Base-by-base conservation (phyloP, 1,139 yeast species). In the Scheffersomyces parashehatae region DNA sequence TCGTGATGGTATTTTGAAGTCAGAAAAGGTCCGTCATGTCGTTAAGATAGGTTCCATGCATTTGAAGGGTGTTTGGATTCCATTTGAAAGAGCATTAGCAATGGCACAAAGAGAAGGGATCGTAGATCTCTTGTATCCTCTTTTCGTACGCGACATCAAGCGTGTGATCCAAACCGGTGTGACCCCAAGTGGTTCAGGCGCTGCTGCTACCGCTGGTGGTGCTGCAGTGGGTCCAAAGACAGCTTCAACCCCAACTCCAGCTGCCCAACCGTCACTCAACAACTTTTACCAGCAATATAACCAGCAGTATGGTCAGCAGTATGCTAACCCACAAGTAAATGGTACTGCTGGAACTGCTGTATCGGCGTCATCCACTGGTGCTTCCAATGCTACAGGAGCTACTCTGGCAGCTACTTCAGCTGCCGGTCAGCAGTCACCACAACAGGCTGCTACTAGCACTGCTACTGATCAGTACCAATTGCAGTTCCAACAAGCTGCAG, bases 11-110 rank as follows among this genome's bases (percentile, higher is more conserved):
- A 86, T 93, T 50, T 73, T 91, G 50, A 91, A 91, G 69, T 83
- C 88, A 48, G 97, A 91, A 64, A 88, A 89, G 62, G 81, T 83
- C 34, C 76, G 98, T 39, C 95, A 89, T 62, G 98, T 93, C 39
- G 97, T 91, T 45, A 91, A 91, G 67, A 88, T 91, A 53, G 99
- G 99, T 9, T 88, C 96, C 14, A 91, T 91, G 97, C 96, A 91
- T 64, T 75, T 91, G 58, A 91, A 91, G 68, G 99, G 99, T 42
- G 98, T 91, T 38, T 91, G 98, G 98, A 90, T 91, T 52, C 97
- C 98, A 1, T 90, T 90, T 64, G 97, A 91, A 54, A 76, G 97
- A 42, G 98, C 97, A 1, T 72, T 88, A 41, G 87, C 88, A 26
- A 86, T 91, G 82, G 97, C 97, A 29, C 90, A 88, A 67, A 76